phyloP scores from a whole-genome alignment of 2,329 filamentous ascomycete genomes.

The Penicillium brevicompactum region DNA sequence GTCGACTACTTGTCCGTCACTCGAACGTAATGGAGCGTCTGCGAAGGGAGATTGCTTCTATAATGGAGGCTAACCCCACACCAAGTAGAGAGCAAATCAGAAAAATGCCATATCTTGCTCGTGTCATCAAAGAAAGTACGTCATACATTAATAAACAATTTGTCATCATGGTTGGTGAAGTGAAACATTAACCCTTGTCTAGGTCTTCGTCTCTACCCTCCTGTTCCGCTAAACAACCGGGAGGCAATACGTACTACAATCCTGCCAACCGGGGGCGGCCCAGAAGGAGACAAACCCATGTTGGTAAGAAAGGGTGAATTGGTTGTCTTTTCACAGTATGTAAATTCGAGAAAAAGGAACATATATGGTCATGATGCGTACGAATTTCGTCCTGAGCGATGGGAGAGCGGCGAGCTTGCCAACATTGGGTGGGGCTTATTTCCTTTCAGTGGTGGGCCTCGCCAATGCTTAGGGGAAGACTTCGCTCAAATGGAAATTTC shows the following conservation, averaged over 20 bases:
- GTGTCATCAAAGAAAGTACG: slow-evolving; percentile 51
- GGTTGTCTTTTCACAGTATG: slow-evolving; percentile 29
- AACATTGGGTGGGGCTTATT: slow-evolving; percentile 32
- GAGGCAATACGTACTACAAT: slow-evolving; percentile 38
- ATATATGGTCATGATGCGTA: slow-evolving; percentile 25
- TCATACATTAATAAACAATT: neutral
- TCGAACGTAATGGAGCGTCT: slow-evolving; percentile 16
- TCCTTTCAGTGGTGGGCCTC: slow-evolving; percentile 33
- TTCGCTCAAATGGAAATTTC: slow-evolving; percentile 22
- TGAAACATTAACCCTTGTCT: slow-evolving; percentile 1
- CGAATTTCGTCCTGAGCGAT: slow-evolving; percentile 27
- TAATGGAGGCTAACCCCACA: slow-evolving; percentile 16
- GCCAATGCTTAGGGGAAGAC: slow-evolving; percentile 30
- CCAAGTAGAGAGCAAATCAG: slow-evolving; percentile 28
- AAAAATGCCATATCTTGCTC: slow-evolving; percentile 52
- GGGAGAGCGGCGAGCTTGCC: slow-evolving; percentile 27
- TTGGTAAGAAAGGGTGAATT: slow-evolving; percentile 29
- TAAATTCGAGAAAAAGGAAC: slow-evolving; percentile 48
- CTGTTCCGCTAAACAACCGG: slow-evolving; percentile 43
- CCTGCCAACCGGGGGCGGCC: slow-evolving; percentile 56
- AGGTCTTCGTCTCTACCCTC: slow-evolving; percentile 30
- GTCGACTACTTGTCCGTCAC: slow-evolving; percentile 27
- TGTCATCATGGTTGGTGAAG: neutral
- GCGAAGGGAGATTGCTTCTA: slow-evolving; percentile 18
- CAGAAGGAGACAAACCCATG: slow-evolving; percentile 45